Conservation (phyloP, 768 basidiomycete genomes). For the Piloderma croceum region DNA sequence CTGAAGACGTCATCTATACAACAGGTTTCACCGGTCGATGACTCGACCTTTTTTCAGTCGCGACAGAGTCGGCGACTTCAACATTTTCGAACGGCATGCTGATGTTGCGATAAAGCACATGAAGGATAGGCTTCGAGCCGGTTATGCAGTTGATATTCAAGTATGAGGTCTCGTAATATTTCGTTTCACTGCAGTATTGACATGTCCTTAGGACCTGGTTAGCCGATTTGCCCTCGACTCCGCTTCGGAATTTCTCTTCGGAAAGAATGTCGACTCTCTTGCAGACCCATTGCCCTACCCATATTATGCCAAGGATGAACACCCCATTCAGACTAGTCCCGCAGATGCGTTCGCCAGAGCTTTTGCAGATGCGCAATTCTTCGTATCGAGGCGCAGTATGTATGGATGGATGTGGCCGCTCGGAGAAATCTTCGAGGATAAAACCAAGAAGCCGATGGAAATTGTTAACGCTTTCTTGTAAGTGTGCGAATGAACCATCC, state of each 20-base stretch:
- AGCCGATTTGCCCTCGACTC: conserved; percentile 37
- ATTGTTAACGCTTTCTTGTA: conserved; percentile 26
- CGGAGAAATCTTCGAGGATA: conserved; percentile 22
- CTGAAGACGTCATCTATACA: conserved; percentile 28
- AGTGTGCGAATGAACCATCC: too few relatives aligned
- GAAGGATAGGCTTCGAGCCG: conserved; percentile 14
- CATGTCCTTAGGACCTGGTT: conserved; percentile 23
- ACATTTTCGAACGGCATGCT: conserved; percentile 24
- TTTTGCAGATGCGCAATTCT: conserved; percentile 26
- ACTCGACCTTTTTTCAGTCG: conserved; percentile 27
- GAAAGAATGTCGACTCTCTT: conserved; percentile 28
- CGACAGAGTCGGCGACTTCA: conserved; percentile 27
- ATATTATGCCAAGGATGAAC: conserved; percentile 1
- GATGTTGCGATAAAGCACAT: conserved; percentile 14
- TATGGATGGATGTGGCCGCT: conserved; percentile 25
- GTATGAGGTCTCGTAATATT: conserved; percentile 2
- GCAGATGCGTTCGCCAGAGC: conserved; percentile 17
- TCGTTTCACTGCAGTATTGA: not conserved
- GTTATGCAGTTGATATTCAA: conserved; percentile 23
- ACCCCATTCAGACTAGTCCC: conserved; percentile 5
- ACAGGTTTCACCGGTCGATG: conserved; percentile 32
- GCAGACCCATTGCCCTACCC: conserved; percentile 28
- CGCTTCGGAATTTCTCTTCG: conserved; percentile 17
- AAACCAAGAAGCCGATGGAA: conserved; percentile 21
- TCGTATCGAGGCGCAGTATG: conserved; percentile 18